Base-by-base conservation (phyloP, 257 asterid species). In the Jasminum sambac region DNA sequence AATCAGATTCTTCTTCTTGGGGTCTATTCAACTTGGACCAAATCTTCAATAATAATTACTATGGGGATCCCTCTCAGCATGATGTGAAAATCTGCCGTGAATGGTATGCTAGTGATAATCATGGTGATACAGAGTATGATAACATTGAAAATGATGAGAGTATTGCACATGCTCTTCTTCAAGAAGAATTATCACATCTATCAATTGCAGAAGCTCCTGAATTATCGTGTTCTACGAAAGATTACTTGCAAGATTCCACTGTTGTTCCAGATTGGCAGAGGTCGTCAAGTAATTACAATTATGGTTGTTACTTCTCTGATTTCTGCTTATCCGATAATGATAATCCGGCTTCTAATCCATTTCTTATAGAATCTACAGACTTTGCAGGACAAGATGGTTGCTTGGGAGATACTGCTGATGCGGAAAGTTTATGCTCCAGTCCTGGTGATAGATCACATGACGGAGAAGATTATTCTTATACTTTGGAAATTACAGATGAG, bases 401-500 rank as follows among this genome's bases (percentile, higher is more conserved):
- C 63, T 26, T 72, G 5, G 71, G 72, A 23, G 97, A 80, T 70
- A 68, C 74, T 76, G 92, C 81, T 80, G 90, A 85, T 62, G 80
- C 69, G 63, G 89, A 72, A 72, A 85, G 89, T 72, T 57, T 83
- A 64, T 88, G 91, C 80, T 90, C 94, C 44, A 89, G 96, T 74
- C 89, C 91, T 73, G 94, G 83, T 63, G 88, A 88, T 46, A 76
- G 89, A 82, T 91, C 95, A 30, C 76, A 76, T 37, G 90, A 87
- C 41, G 95, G 77, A 71, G 91, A 91, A 68, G 90, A 84, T 50
- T 73, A 76, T 76, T 77, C 84, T 59, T 83, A 77, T 71, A 68
- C 76, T 46, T 74, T 94, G 87, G 97, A 89, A 78, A 88, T 91
- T 73, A 81, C 89, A 57, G 93, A 94, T 73, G 96, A 89, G 79